Base-by-base conservation (phyloP, 164 flowering plant species). In the Pachysandra terminalis region DNA sequence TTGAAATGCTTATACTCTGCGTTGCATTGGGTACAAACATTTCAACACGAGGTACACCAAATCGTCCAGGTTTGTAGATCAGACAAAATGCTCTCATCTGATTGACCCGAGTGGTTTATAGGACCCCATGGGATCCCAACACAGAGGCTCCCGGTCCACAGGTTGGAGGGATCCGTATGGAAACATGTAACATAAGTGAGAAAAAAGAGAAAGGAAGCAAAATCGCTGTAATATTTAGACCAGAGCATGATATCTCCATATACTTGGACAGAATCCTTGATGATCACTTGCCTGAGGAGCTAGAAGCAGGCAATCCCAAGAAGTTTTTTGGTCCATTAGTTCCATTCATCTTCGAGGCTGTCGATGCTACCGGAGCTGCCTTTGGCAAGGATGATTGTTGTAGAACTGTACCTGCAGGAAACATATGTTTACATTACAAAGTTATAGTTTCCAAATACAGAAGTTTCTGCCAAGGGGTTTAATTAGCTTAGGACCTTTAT, bases 161-260 rank as follows among this genome's bases (percentile, higher is more conserved):
- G n/a, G n/a, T n/a, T n/a, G n/a, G n/a, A n/a, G n/a, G n/a, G n/a
- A n/a, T n/a, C n/a, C n/a, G n/a, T n/a, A n/a, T n/a, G n/a, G n/a
- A n/a, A n/a, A n/a, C n/a, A n/a, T n/a, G n/a, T n/a, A n/a, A n/a
- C n/a, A n/a, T n/a, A n/a, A n/a, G n/a, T n/a, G n/a, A n/a, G n/a
- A n/a, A n/a, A n/a, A n/a, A n/a, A n/a, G n/a, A n/a, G n/a, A n/a
- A n/a, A n/a, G n/a, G n/a, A n/a, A 9, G 58, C 45, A 14, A 12
- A 63, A 22, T 24, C 37, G 32, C 68, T 68, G 51, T 24, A 67
- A 63, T 67, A 73, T 32, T 41, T 72, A 7, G 41, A 26, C 70
- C 70, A 72, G 17, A 66, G 32, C 71, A 72, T 72, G 22, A 72
- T 62, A 19, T 71, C 75, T 12, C 75, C 75, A n/a, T n/a, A 55